Evolutionary conservation across 805 yeast species (phyloP).

Genomic region (Wickerhamiella galacta): DNA sequence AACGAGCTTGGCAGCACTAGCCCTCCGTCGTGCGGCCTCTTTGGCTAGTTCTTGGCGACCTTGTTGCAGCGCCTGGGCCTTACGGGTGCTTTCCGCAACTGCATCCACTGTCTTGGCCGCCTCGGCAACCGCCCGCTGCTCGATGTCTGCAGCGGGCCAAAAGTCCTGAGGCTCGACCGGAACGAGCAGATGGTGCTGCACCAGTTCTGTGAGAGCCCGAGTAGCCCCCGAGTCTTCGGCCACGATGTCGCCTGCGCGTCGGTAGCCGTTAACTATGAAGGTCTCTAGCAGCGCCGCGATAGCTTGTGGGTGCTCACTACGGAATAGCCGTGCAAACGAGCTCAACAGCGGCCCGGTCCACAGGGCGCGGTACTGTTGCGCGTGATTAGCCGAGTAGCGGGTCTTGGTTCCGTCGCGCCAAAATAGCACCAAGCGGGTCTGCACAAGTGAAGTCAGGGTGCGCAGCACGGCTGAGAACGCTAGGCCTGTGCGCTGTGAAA

Average conservation of each 20-base stretch:
- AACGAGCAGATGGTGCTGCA: conserved; percentile 33
- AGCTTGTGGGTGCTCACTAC: conserved; percentile 26
- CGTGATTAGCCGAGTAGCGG: conserved; percentile 44
- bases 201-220: conserved; percentile 20
- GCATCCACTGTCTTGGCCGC: conserved; percentile 21
- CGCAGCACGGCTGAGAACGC: conserved; percentile 39
- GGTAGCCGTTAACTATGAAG: conserved; percentile 50
- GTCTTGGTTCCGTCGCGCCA: conserved; percentile 32
- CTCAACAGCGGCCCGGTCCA: conserved; percentile 65
- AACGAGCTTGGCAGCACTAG: not conserved
- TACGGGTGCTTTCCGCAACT: conserved; percentile 42
- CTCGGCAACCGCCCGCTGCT: conserved; percentile 9
- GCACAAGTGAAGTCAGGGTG: conserved; percentile 59
- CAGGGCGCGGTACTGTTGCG: conserved; percentile 44
- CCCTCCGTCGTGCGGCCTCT: not conserved
- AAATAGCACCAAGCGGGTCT: conserved; percentile 55
- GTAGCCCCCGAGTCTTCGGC: conserved; percentile 11
- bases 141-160: conserved; percentile 16
- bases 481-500: conserved; percentile 31
- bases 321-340: conserved; percentile 26
- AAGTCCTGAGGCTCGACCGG: conserved; percentile 29
- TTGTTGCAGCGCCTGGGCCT: conserved; percentile 9
- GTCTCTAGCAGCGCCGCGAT: conserved; percentile 48
- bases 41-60: conserved; percentile 6
- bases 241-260: conserved; percentile 33